These are phyloP conservation scores for Phytopythium chamaehyphon DNA, from an alignment of 352 stramenopile species.

Conservation along the genomic window DNA sequence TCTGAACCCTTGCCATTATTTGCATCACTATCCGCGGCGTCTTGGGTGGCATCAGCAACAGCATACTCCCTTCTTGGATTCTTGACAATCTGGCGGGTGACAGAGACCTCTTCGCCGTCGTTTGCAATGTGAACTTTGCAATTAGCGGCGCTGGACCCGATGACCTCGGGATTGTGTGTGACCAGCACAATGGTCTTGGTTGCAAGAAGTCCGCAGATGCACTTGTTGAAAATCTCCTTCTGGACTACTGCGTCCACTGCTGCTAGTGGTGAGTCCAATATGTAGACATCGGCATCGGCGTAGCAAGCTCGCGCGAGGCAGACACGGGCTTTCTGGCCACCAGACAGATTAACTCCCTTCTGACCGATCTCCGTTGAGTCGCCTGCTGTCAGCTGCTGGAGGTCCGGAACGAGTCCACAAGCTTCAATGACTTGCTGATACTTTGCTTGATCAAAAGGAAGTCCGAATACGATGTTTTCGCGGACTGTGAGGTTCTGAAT, in stretches of 20 bases:
- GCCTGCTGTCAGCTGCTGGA: slow-evolving; percentile 71
- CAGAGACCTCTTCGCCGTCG: background rate
- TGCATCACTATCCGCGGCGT: background rate
- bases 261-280: slow-evolving; percentile 92
- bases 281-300: slow-evolving; percentile 50
- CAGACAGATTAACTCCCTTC: slow-evolving; percentile 93
- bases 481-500: slow-evolving; percentile 94
- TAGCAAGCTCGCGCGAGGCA: slow-evolving; percentile 70
- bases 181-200: slow-evolving; percentile 86
- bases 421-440: slow-evolving; percentile 65
- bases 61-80: too few species aligned
- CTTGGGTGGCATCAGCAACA: too few species aligned
- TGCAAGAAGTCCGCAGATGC: slow-evolving; percentile 31
- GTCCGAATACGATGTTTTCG: slow-evolving; percentile 95
- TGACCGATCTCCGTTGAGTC: slow-evolving; percentile 95
- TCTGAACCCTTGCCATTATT: background rate
- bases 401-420: slow-evolving; percentile 83
- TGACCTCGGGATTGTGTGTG: slow-evolving; percentile 87
- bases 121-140: slow-evolving; percentile 14
- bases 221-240: slow-evolving; percentile 87
- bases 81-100: too few species aligned
- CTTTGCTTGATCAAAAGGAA: slow-evolving; percentile 36
- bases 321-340: slow-evolving; percentile 89
- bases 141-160: slow-evolving; percentile 23
- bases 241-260: slow-evolving; percentile 94